Evolutionary conservation across 2,329 filamentous ascomycete genomes (phyloP), one percentile per base, ranked within the genome.

Genomic region (Stagonosporopsis cucurbitacearum): DNA sequence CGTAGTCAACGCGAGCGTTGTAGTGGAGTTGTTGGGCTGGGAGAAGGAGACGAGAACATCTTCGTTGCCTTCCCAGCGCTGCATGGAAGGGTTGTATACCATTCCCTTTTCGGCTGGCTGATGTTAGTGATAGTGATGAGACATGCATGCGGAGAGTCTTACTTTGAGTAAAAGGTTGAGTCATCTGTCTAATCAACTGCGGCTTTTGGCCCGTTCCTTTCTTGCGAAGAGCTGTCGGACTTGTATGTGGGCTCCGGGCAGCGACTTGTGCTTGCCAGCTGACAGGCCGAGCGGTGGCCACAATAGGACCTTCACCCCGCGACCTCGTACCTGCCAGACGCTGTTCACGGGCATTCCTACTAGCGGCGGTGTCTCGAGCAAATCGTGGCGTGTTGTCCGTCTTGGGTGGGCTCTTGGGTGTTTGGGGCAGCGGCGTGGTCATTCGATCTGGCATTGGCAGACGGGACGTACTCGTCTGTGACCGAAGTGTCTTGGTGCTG

Each of bases 1-100:
- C 51, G 71, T 68, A 49, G 75, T 75, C 58, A 71, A 69, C 50
- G 74, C 70, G 58, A 75, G 72, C 40, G 76, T 72, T 54, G 79
- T 72, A 37, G 72, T 75, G 50, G 96, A 76, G 15, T 66, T 71
- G 50, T 75, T 75, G 28, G 70, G 72, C 55, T 72, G 71, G 2
- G 73, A 92, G 75, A 99, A 99, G 4, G 87, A 86, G 60, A 85
- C 84, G 49, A 96, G 80, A 30, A 84, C 89, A 66, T 92, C 94
- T 73, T 99, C 95, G 68, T 99, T 99, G 48, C 95, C 95, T 80
- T 99, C 95, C 95, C 95, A 99, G 45, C 87, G 85, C 70, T 88
- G 95, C 8, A 91, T 90, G 25, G 84, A 81, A 6, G 95, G 91
- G 70, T 99, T 98, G 74, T 96, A 99, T 50, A 87, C 88, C 95